A percentile compares a stretch with the other conserved stretches of the same genome.
Evolutionary conservation across 1,139 yeast genomes (phyloP).

Genomic region (Yamadazyma taylorii): DNA sequence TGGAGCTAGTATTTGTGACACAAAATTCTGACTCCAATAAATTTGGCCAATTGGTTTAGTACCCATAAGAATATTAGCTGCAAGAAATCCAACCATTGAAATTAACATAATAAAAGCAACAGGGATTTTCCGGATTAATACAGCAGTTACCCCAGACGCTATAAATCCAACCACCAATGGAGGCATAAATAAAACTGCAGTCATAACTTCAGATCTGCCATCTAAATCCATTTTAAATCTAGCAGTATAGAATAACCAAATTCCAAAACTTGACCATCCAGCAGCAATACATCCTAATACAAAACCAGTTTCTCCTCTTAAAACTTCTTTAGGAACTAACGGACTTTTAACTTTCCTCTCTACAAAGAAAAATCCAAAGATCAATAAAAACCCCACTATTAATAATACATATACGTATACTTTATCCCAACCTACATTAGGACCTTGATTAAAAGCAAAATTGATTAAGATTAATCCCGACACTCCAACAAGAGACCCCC

Average conservation of each 20-base stretch:
- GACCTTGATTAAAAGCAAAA: conserved; percentile 64
- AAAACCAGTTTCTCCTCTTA: conserved; percentile 43
- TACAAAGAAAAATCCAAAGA: conserved; percentile 35
- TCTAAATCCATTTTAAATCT: conserved; percentile 36
- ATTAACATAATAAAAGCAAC: conserved; percentile 43
- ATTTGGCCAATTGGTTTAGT: conserved; percentile 14
- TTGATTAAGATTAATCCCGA: conserved; percentile 50
- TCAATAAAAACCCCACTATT: conserved; percentile 43
- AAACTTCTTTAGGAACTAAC: conserved; percentile 43
- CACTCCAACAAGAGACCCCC: conserved; percentile 35
- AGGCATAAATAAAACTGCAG: conserved; percentile 43
- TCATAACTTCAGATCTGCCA: conserved; percentile 29
- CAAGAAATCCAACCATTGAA: conserved; percentile 25
- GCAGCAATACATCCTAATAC: conserved; percentile 51
- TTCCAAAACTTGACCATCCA: conserved; percentile 64
- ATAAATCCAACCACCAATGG: conserved; percentile 39
- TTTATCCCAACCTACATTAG: conserved; percentile 55
- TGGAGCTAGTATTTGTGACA: conserved; percentile 45
- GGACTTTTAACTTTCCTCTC: conserved; percentile 43
- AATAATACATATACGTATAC: conserved; percentile 51
- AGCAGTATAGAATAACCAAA: conserved; percentile 52
- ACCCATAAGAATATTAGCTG: conserved; percentile 14
- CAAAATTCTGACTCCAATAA: conserved; percentile 41
- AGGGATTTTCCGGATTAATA: conserved; percentile 36
- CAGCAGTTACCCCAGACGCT: conserved; percentile 48